These are phyloP conservation scores for Sphagnum fallax DNA, from an alignment of 228 moss, liverwort and hornwort genomes.

Conservation along the genomic window DNA sequence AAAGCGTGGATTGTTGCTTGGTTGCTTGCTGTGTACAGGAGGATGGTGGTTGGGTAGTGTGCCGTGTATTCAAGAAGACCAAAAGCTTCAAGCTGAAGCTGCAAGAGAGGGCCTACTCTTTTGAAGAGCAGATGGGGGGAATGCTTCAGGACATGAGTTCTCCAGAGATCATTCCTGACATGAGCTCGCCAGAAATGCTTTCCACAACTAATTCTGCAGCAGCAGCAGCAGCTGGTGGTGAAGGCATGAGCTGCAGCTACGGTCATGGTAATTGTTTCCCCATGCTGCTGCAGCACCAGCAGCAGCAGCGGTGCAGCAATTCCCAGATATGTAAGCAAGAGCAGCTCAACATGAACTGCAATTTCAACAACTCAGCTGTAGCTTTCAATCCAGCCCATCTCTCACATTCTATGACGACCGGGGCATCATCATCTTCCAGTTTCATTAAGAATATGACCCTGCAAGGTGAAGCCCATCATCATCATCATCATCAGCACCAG, in stretches of 20 bases:
- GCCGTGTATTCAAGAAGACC: slow-evolving; percentile 68
- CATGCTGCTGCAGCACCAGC: no score
- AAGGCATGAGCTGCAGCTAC: no score
- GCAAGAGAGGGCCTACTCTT: slow-evolving; percentile 37
- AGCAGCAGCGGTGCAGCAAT: background rate
- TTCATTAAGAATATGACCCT: no score
- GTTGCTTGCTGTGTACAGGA: slow-evolving; percentile 19
- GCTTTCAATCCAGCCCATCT: no score
- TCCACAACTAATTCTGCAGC: slow-evolving; percentile 4
- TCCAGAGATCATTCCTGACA: slow-evolving; percentile 17
- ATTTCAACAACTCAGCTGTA: no score
- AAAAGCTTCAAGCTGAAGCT: slow-evolving; percentile 42
- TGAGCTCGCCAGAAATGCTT: slow-evolving; percentile 6
- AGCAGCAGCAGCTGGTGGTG: background rate
- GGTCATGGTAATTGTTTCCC: no score
- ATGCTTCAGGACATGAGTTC: slow-evolving; percentile 26
- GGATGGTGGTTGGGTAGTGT: slow-evolving; percentile 75
- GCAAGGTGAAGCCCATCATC: no score
- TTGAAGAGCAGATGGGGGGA: slow-evolving; percentile 30
- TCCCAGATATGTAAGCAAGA: background rate
- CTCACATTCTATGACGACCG: no score
- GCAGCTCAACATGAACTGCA: background rate
- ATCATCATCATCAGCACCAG: no score
- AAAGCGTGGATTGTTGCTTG: no score
- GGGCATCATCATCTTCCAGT: no score